Evolutionary conservation across 352 stramenopile genomes (phyloP), one percentile per base, ranked within the genome.

Genomic region (Globisporangium lucens): DNA sequence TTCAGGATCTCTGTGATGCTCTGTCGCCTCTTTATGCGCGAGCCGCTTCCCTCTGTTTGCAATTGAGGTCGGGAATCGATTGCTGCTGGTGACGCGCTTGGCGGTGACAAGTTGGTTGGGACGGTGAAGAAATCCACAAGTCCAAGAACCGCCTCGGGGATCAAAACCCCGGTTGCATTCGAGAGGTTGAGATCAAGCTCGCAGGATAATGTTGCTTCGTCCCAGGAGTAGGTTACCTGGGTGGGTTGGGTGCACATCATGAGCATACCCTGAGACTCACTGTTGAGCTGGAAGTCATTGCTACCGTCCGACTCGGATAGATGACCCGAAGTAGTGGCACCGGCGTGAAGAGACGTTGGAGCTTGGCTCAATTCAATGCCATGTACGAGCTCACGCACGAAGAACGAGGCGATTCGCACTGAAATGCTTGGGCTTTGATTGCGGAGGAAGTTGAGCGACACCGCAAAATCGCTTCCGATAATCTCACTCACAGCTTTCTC

Each of bases 201-300:
- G n/a, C 80, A 80, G 4, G 67, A 75, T 38, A 77, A 58, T 4
- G 63, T 69, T 4, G 56, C 51, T 24, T 87, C 72, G 62, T 91
- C 72, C 87, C 87, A 94, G 9, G 78, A 76, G 59, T 94, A 94
- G 12, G 58, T 61, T 30, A 85, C 76, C 41, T 81, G 69, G 9
- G 82, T 68, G 13, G 82, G 70, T 27, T 79, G 51, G 10, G 78
- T 68, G 4, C 79, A 89, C 1, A 77, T 56, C 51, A 91, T 56
- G 22, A 93, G 29, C 7, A 69, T 75, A 9, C 77, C 66, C 59
- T 24, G 67, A 10, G 22, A 65, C 47, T 55, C 46, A 30, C 22
- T 63, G 35, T 20, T 66, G 30, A 69, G 6, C 13, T 22, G 15
- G 9, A 5, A 9, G n/a, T 46, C 38, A 4, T 17, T 22, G 5